Conservation (phyloP, 208 protist species). For the Borovskyia barvae region DNA sequence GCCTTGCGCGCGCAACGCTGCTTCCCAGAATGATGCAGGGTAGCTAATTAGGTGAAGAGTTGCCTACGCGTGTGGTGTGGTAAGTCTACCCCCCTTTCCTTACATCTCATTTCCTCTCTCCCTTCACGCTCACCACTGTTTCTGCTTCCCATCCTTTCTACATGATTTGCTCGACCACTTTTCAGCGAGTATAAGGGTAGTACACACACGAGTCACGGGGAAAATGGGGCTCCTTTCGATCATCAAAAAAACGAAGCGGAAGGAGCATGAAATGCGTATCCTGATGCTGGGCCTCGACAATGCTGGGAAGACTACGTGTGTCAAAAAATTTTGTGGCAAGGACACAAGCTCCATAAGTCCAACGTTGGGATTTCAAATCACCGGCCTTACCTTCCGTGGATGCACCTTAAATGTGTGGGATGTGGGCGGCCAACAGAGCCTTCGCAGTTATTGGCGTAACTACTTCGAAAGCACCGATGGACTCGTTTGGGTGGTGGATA, state of each 20-base stretch:
- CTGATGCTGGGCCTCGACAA: constrained; percentile 97
- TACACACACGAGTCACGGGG: neutral
- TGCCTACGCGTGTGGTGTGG: no score
- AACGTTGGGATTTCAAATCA: constrained; percentile 99
- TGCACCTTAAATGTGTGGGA: constrained; percentile 99
- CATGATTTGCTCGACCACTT: neutral
- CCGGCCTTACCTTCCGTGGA: constrained; percentile 94
- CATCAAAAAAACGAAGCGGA: constrained; percentile 97
- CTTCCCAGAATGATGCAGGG: no score
- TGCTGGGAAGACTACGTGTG: constrained; percentile 99
- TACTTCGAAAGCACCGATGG: constrained; percentile 98
- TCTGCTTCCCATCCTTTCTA: neutral
- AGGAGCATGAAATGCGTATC: constrained; percentile 99
- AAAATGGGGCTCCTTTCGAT: constrained; percentile 98
- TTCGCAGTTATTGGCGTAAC: constrained; percentile 98
- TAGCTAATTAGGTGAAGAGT: no score
- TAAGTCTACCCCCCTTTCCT: no score
- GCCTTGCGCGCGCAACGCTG: no score
- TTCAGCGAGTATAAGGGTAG: neutral
- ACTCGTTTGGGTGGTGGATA: constrained; percentile 97
- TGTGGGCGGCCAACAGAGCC: constrained; percentile 99
- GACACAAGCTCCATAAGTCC: constrained; percentile 97
- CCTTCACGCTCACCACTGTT: neutral
- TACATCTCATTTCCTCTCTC: neutral
- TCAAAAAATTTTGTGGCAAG: constrained; percentile 99